Evolutionary conservation across 2,329 filamentous ascomycete genomes (phyloP), one percentile per base, ranked within the genome.

Genomic region (Ascochyta koolunga): DNA sequence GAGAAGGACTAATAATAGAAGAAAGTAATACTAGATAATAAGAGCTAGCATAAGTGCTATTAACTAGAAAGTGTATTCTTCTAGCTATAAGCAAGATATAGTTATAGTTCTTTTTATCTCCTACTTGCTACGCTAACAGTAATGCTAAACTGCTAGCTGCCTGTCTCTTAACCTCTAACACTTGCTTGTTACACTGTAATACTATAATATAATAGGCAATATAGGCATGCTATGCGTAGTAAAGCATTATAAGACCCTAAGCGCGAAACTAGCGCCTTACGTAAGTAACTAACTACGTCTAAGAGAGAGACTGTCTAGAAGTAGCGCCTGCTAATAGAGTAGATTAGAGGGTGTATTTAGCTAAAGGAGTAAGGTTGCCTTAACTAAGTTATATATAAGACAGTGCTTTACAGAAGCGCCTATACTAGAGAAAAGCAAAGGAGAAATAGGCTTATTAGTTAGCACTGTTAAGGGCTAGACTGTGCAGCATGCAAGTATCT

Each of bases 51-150:
- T 53, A 11, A 53, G 37, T 43, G 19, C 37, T 10, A 42, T 53
- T 22, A 11, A 42, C 43, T 11, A 5, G 37, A 53, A 47, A 39
- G 13, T 48, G 16, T 47, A 15, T 41, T 36, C 35, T 52, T 52
- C 43, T 9, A 21, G 50, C 50, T 4, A 24, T 32, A 31, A 25
- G 50, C 31, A 15, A 24, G 18, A 53, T 37, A 24, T 36, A 15
- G 25, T 27, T 16, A 31, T 3, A n/a, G 29, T 47, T 21, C 21
- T n/a, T 29, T 43, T 22, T 9, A 53, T 48, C 43, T 48, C 43
- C 25, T 1, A 21, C 18, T 43, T 32, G 13, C 29, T 32, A 32
- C 29, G 29, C 13, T 7, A 32, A 32, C 29, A n/a, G 29, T 32
- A 32, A 32, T 32, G 13, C 29, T 32, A 7, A 32, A 32, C 29